Percentiles rank a stretch among this genome's conserved stretches.
phyloP scores from a whole-genome alignment of 495 filamentous ascomycete species.

The Penicillium cataractarum region DNA sequence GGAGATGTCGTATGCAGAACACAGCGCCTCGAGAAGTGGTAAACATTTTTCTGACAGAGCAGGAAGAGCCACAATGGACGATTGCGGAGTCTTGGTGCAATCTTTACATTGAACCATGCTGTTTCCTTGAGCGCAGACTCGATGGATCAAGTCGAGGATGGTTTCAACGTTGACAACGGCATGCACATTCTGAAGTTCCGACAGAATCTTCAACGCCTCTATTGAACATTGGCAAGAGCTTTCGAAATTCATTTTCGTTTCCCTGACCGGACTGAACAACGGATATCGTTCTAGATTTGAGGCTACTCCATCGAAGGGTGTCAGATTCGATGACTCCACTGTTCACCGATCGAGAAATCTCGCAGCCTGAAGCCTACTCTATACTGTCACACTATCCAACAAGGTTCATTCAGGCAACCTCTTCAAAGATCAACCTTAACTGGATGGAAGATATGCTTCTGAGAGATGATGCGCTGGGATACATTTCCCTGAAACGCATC shows the following conservation, averaged over 20 bases:
- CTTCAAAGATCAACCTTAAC: no score
- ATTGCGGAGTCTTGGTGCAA: constrained; percentile 26
- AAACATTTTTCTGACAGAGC: constrained; percentile 34
- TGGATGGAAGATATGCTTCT: not conserved
- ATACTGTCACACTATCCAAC: not conserved
- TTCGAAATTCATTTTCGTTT: constrained; percentile 18
- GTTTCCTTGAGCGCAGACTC: constrained; percentile 32
- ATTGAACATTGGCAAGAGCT: constrained; percentile 30
- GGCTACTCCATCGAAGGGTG: not conserved
- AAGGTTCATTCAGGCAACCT: not conserved
- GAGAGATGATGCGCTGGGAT: not conserved
- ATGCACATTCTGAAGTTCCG: constrained; percentile 31
- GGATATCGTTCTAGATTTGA: no score
- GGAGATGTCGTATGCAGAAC: constrained; percentile 34
- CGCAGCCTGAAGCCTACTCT: not conserved
- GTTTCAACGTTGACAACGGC: constrained; percentile 35
- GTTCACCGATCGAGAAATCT: not conserved
- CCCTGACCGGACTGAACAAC: not conserved
- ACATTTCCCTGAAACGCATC: not conserved
- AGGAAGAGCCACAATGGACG: constrained; percentile 29
- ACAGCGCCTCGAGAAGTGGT: constrained; percentile 36
- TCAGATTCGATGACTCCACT: not conserved
- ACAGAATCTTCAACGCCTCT: constrained; percentile 29
- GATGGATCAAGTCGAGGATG: constrained; percentile 31
- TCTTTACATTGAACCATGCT: constrained; percentile 30